Conservation (phyloP, 768 basidiomycete species). For the Saitozyma sp. region DNA sequence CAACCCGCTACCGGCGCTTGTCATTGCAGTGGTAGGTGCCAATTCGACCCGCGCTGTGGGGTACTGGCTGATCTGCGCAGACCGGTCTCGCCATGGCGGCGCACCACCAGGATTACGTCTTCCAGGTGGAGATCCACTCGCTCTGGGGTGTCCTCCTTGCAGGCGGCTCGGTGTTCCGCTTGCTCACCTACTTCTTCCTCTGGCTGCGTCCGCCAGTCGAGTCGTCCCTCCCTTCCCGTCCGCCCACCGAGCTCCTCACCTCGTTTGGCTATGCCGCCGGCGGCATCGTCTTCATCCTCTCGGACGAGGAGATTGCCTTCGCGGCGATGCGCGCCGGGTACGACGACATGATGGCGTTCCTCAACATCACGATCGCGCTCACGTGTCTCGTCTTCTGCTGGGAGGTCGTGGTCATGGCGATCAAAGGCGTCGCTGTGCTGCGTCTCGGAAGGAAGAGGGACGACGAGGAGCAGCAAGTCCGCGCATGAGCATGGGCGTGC, state of each 20-base stretch:
- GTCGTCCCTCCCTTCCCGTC: conserved; percentile 83
- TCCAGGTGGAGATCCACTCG: conserved; percentile 87
- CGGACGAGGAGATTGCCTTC: conserved; percentile 82
- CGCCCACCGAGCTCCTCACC: conserved; percentile 87
- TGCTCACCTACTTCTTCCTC: conserved; percentile 90
- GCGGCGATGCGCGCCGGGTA: conserved; percentile 87
- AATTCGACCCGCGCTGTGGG: neutral
- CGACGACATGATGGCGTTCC: conserved; percentile 64
- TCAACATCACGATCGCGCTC: conserved; percentile 66
- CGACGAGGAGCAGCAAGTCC: neutral
- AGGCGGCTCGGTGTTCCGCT: conserved; percentile 74
- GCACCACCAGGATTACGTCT: conserved; percentile 85
- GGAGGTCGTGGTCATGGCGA: conserved; percentile 69
- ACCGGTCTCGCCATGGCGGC: conserved; percentile 93
- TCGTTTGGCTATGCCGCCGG: conserved; percentile 85
- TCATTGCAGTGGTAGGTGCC: conserved; percentile 67
- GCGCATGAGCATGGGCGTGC: neutral
- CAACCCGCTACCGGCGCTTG: conserved; percentile 89
- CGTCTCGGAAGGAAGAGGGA: neutral
- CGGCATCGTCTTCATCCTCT: conserved; percentile 84
- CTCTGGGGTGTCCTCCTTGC: conserved; percentile 88
- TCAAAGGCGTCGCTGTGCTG: conserved; percentile 69
- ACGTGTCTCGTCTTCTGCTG: conserved; percentile 86
- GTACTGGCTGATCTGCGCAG: conserved; percentile 11
- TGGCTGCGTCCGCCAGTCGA: conserved; percentile 76